Base-by-base conservation (phyloP, 2,329 filamentous ascomycete genomes). In the Rutstroemia sp. region DNA sequence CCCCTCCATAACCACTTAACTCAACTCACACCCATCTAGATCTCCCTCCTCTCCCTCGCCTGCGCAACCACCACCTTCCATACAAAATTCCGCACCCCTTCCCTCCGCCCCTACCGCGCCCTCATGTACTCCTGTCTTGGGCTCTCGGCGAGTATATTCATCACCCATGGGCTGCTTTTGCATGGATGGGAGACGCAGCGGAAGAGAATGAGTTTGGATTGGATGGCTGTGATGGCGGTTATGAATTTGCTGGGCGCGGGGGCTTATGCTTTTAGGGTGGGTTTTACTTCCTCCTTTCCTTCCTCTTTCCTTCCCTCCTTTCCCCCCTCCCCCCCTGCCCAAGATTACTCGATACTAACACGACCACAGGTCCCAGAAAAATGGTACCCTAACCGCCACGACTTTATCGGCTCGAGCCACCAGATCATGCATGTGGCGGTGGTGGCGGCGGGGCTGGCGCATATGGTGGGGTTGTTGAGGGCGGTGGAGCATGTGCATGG, bases 131-230 rank as follows among this genome's bases (percentile, higher is more conserved):
- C 17, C 3, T 34, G 54, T 39, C 5, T 52, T 8, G 48, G 54
- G 4, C 55, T 54, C 19, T 57, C 50, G 9, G 46, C 50, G 1
- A 54, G 25, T 4, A 23, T 38, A 1, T 49, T 49, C 7, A 30
- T 57, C 2, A 21, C 37, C 3, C 52, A 58, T 17, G 57, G 68
- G 67, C 50, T 63, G 45, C 2, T 53, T 60, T 73, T 92, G 1
- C 42, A 56, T 10, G 48, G 57, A 9, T 56, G 48, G 19, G 30
- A 58, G 8, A 51, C 39, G 8, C 56, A 60, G 17, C 58, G 56
- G 8, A 27, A 42, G n/a, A 53, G 58, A 21, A 61, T 61, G 48
- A 57, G 60, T 44, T 25, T 60, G 8, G 17, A 44, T 34, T 60
- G 53, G 44, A 55, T 61, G 54, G 48, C 34, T 3, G 6, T 55